Conservation (phyloP, 257 asterid genomes). For the Solanum microdontum region DNA sequence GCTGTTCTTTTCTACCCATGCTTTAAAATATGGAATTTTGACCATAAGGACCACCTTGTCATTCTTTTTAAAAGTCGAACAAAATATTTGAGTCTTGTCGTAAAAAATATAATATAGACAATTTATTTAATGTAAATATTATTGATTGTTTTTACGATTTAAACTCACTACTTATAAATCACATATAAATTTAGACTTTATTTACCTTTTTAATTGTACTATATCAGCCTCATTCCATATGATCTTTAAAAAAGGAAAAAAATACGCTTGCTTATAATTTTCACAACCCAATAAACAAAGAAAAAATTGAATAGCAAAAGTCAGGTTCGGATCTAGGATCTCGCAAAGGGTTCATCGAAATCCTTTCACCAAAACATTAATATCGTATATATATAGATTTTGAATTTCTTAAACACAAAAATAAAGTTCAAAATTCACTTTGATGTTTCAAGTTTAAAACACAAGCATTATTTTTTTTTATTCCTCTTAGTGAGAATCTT, state of each 20-base stretch:
- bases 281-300: background rate
- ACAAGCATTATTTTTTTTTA: background rate
- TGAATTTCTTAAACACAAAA: background rate
- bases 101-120: background rate
- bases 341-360: background rate
- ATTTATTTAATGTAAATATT: background rate
- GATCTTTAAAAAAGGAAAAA: background rate
- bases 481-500: background rate
- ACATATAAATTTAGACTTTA: too few relatives aligned
- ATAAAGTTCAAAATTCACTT: background rate
- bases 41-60: background rate
- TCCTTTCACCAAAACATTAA: background rate
- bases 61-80: background rate
- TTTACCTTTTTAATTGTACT: too few relatives aligned
- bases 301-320: background rate
- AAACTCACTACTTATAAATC: background rate
- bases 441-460: too few relatives aligned
- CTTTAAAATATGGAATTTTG: background rate
- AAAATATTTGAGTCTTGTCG: background rate
- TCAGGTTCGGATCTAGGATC: background rate
- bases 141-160: background rate
- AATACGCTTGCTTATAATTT: background rate
- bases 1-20: background rate
- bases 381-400: background rate
- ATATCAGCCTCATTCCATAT: background rate